Conservation (phyloP, 2,329 filamentous ascomycete species). For the Colletotrichum orbiculare region DNA sequence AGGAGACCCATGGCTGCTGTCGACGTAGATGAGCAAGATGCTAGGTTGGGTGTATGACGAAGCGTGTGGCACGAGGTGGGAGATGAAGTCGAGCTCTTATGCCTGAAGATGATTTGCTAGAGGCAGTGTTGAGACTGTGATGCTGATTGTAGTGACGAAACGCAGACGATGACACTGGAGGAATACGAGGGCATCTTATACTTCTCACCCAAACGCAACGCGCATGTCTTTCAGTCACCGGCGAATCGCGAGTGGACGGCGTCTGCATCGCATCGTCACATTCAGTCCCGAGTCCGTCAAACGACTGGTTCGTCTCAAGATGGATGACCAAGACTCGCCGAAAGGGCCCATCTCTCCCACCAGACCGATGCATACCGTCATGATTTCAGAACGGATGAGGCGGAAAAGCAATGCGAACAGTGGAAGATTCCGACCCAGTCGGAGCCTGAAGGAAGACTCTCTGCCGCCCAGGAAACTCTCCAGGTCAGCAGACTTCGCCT, state of each 20-base stretch:
- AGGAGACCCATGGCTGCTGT: slow-evolving; percentile 46
- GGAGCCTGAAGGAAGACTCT: background rate
- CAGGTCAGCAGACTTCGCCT: slow-evolving; percentile 26
- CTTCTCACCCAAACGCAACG: background rate
- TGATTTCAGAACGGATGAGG: slow-evolving; percentile 11
- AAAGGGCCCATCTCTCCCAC: background rate
- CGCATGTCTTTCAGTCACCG: background rate
- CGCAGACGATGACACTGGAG: background rate
- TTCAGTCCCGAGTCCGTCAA: slow-evolving; percentile 3
- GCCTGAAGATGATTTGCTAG: background rate
- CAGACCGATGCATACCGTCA: background rate
- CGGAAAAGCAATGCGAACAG: slow-evolving; percentile 10
- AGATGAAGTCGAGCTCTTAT: background rate
- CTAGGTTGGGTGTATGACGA: background rate
- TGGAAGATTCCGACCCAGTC: slow-evolving; percentile 7
- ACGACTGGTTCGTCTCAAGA: background rate
- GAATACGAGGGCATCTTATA: slow-evolving; percentile 23
- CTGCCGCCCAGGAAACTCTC: background rate
- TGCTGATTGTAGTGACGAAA: background rate
- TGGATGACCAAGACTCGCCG: background rate
- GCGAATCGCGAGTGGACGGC: slow-evolving; percentile 5
- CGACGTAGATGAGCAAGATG: background rate
- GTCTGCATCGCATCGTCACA: slow-evolving; percentile 13
- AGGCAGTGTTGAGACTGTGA: background rate
- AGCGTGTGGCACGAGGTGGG: background rate